Conservation (phyloP, 768 basidiomycete genomes). For the Trametes coccinea region DNA sequence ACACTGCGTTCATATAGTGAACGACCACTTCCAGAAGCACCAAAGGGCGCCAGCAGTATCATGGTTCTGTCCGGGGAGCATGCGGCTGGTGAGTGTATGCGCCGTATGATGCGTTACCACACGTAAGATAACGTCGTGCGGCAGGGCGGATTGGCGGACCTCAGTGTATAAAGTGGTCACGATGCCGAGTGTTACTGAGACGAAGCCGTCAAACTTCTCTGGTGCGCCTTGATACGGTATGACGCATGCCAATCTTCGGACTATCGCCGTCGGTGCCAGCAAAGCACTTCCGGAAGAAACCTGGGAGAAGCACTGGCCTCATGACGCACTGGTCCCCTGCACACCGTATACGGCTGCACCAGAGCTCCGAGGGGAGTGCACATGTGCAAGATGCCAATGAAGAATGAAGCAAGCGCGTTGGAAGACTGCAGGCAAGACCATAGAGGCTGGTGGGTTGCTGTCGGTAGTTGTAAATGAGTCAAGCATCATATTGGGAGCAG, state of each 20-base stretch:
- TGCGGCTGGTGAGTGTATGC: background rate
- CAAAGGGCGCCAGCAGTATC: background rate
- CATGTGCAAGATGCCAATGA: background rate
- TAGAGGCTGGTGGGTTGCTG: too few relatives aligned
- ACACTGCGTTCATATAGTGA: background rate
- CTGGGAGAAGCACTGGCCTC: background rate
- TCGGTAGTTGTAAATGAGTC: too few relatives aligned
- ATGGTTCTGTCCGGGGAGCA: conserved; percentile 1
- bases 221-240: background rate
- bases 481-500: too few relatives aligned
- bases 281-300: background rate
- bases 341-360: background rate
- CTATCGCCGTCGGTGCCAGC: background rate
- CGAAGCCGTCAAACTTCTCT: background rate
- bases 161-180: background rate
- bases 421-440: too few relatives aligned
- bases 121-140: conserved; percentile 8
- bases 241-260: background rate
- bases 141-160: conserved; percentile 6
- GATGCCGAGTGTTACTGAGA: background rate
- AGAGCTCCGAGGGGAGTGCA: background rate
- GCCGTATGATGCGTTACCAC: background rate
- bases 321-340: conserved; percentile 3
- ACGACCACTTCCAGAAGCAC: background rate
- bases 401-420: too few relatives aligned